Percentiles rank a stretch among this genome's conserved stretches.
Conservation (phyloP, 805 yeast genomes). For the Teunomyces stri region DNA sequence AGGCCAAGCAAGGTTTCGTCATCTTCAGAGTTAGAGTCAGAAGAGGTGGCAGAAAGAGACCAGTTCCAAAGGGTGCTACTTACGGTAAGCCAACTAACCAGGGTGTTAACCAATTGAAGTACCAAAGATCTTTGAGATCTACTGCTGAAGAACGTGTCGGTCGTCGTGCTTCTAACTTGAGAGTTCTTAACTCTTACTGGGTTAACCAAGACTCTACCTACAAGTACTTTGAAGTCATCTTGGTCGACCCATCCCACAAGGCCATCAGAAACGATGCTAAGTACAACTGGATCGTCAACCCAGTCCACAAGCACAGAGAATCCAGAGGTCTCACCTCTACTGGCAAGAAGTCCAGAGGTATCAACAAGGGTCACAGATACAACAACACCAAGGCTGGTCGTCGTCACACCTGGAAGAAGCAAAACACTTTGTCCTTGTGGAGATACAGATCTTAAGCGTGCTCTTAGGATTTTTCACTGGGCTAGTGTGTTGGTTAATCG, state of each 20-base stretch:
- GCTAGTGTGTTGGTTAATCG: conserved; percentile 1
- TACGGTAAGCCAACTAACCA: conserved; percentile 99
- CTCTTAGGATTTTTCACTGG: conserved; percentile 2
- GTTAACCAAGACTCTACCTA: conserved; percentile 98
- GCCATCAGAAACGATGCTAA: conserved; percentile 98
- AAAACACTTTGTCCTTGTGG: conserved; percentile 98
- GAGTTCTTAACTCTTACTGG: conserved; percentile 99
- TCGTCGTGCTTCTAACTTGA: conserved; percentile 97
- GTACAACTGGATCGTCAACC: conserved; percentile 99
- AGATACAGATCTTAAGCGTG: conserved; percentile 86
- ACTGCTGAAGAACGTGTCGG: conserved; percentile 99
- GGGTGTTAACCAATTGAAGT: conserved; percentile 98
- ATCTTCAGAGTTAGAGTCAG: conserved; percentile 98
- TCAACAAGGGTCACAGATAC: conserved; percentile 99
- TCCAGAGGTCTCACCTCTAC: conserved; percentile 97
- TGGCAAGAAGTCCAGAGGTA: conserved; percentile 99
- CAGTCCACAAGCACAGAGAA: conserved; percentile 99
- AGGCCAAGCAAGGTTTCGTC: conserved; percentile 99
- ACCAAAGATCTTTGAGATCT: conserved; percentile 97
- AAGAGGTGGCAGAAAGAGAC: conserved; percentile 99
- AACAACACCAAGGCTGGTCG: conserved; percentile 98
- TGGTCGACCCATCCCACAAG: conserved; percentile 96
- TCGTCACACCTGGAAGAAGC: conserved; percentile 99
- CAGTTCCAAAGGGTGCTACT: conserved; percentile 99
- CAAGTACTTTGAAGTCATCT: conserved; percentile 98